Evolutionary conservation across 129 eudicot species (phyloP).

Genomic region (Calendula officinalis): DNA sequence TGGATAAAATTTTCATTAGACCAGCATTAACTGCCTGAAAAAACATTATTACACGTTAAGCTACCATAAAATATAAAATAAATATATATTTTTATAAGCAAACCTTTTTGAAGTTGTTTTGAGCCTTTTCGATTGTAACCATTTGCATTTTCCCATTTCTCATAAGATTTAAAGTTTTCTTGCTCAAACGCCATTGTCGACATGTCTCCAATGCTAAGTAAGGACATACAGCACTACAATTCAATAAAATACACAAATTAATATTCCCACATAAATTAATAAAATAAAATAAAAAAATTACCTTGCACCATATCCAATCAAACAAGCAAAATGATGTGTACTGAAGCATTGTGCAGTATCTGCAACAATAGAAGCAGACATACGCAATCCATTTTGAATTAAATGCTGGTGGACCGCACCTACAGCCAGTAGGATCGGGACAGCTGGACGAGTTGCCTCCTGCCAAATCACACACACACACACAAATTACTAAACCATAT

Average conservation of each 20-base stretch:
- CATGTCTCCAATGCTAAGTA: constrained; percentile 98
- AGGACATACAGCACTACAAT: constrained; percentile 92
- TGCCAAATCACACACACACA: constrained; percentile 26
- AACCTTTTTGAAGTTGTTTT: constrained; percentile 95
- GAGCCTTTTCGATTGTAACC: constrained; percentile 98
- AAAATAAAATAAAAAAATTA: constrained; percentile 21
- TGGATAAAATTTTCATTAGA: constrained; percentile 84
- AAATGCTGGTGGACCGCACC: constrained; percentile 99
- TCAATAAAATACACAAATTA: neutral
- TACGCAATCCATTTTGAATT: constrained; percentile 91
- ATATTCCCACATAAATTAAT: constrained; percentile 1
- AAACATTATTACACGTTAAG: constrained; percentile 4
- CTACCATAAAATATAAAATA: neutral
- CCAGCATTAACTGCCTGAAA: constrained; percentile 92
- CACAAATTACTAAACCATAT: too few species aligned
- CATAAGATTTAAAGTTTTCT: constrained; percentile 89
- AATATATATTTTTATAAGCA: neutral
- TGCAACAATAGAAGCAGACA: constrained; percentile 96
- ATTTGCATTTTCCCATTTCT: constrained; percentile 96
- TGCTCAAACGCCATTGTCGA: constrained; percentile 98
- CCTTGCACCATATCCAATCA: constrained; percentile 99
- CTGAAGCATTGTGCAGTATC: constrained; percentile 99
- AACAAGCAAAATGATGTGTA: constrained; percentile 98
- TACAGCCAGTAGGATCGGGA: constrained; percentile 97
- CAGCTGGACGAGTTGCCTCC: constrained; percentile 97